phyloP scores from a whole-genome alignment of 306 rosid genomes.

The Vicia faba region DNA sequence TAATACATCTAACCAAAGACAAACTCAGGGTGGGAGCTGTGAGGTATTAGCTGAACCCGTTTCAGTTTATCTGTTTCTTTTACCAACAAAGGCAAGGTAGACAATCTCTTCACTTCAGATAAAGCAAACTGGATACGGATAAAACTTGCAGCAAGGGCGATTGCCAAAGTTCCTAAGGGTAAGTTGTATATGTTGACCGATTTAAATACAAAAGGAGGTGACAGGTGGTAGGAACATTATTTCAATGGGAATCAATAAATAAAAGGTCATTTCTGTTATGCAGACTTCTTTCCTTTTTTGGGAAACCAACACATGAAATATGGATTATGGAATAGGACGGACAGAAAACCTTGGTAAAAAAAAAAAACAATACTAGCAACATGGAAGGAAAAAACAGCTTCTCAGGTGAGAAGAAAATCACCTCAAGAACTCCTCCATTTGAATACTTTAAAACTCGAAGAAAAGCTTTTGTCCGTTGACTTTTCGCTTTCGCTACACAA shows the following conservation, averaged over 20 bases:
- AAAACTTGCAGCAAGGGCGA: slow-evolving; percentile 25
- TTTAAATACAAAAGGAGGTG: neutral
- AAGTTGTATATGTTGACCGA: slow-evolving; percentile 8
- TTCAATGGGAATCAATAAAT: neutral
- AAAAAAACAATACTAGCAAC: neutral
- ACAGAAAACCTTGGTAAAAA: neutral
- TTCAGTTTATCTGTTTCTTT: slow-evolving; percentile 31
- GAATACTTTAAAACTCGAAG: slow-evolving; percentile 90
- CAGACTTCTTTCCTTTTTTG: neutral
- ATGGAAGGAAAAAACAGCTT: neutral
- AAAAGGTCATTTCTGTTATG: neutral
- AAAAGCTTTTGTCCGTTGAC: slow-evolving; percentile 80
- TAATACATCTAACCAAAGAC: neutral
- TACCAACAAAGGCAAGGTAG: slow-evolving; percentile 28
- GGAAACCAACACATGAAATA: neutral
- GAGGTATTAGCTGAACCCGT: neutral
- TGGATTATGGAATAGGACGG: slow-evolving; percentile 19
- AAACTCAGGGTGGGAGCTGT: slow-evolving; percentile 10
- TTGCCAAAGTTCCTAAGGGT: slow-evolving; percentile 10
- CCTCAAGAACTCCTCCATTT: slow-evolving; percentile 91
- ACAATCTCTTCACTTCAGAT: slow-evolving; percentile 29
- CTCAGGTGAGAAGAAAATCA: slow-evolving; percentile 32
- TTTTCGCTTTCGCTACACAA: slow-evolving; percentile 72
- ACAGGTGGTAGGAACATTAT: slow-evolving; percentile 1
- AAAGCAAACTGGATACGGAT: slow-evolving; percentile 18